Conservation (phyloP, 371 early-diverging fungal species). For the Mucor mucedo region DNA sequence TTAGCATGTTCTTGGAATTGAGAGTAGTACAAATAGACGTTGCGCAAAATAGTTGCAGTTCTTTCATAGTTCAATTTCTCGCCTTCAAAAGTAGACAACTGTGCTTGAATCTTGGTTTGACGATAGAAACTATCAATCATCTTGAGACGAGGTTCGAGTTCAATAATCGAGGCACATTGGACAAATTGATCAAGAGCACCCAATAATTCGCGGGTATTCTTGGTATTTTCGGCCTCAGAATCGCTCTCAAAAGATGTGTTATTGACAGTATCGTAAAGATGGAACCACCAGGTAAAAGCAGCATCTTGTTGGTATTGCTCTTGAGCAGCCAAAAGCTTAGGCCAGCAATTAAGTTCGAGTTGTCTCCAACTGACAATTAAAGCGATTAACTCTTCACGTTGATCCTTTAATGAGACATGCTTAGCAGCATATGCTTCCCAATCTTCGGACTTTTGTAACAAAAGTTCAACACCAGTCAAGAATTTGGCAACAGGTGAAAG, state of each 20-base stretch:
- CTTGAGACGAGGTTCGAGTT: constrained; percentile 79
- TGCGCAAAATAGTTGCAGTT: constrained; percentile 53
- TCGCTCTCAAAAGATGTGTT: constrained; percentile 37
- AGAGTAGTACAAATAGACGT: constrained; percentile 75
- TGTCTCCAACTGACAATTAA: constrained; percentile 92
- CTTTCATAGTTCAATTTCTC: constrained; percentile 34
- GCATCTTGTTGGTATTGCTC: constrained; percentile 69
- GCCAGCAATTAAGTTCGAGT: constrained; percentile 92
- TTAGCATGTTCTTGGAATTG: constrained; percentile 72
- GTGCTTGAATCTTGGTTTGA: constrained; percentile 57
- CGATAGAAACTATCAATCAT: constrained; percentile 76
- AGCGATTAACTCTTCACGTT: constrained; percentile 73
- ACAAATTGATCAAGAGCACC: constrained; percentile 81
- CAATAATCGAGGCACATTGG: constrained; percentile 80
- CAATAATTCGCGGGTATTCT: constrained; percentile 50
- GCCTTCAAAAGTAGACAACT: constrained; percentile 29
- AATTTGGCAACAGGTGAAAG: constrained; percentile 90
- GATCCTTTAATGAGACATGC: constrained; percentile 76
- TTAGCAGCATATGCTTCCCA: constrained; percentile 93
- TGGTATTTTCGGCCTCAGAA: constrained; percentile 32
- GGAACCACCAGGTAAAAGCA: constrained; percentile 88
- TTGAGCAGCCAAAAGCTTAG: constrained; percentile 81
- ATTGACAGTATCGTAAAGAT: constrained; percentile 70
- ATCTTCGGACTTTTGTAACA: constrained; percentile 89
- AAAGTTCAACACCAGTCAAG: constrained; percentile 86